Percentiles rank a stretch among this genome's conserved stretches.
Conservation (phyloP, 2,329 filamentous ascomycete genomes). For the Cladosporium sp. region DNA sequence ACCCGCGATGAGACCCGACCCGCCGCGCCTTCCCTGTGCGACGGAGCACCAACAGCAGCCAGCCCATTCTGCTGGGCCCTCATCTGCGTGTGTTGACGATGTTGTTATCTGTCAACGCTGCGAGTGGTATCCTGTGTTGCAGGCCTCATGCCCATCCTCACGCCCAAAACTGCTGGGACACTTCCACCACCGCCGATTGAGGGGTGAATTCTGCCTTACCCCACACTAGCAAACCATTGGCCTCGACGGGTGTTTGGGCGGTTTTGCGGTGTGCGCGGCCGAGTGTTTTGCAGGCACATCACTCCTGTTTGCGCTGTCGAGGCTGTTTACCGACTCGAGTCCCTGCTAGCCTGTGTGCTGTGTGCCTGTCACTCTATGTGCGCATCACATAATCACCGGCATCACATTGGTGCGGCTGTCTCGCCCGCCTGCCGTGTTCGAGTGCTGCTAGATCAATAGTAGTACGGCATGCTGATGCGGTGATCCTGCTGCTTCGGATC, state of each 20-base stretch:
- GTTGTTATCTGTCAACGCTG: neutral
- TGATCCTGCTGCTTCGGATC: constrained; percentile 2
- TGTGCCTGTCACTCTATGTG: neutral
- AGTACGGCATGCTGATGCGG: neutral
- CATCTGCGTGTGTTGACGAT: neutral
- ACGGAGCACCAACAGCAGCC: constrained; percentile 5
- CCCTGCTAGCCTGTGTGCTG: neutral
- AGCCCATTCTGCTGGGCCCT: constrained; percentile 7
- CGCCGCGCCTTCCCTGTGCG: constrained; percentile 4
- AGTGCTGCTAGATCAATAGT: neutral
- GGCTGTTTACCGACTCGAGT: no score
- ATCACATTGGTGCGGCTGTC: neutral
- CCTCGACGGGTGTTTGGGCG: neutral
- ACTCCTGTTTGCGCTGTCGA: neutral
- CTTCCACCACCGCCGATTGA: neutral
- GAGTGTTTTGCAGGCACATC: neutral
- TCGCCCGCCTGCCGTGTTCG: neutral
- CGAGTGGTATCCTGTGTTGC: neutral
- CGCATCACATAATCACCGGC: neutral
- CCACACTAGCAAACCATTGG: constrained; percentile 5
- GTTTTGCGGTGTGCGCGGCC: neutral
- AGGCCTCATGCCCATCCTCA: neutral
- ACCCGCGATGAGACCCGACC: constrained; percentile 12
- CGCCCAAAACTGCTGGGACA: neutral
- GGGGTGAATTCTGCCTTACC: neutral